Percentiles rank a stretch among this genome's conserved stretches.
Conservation (phyloP, 768 basidiomycete species). For the Asterophora lycoperdoides region DNA sequence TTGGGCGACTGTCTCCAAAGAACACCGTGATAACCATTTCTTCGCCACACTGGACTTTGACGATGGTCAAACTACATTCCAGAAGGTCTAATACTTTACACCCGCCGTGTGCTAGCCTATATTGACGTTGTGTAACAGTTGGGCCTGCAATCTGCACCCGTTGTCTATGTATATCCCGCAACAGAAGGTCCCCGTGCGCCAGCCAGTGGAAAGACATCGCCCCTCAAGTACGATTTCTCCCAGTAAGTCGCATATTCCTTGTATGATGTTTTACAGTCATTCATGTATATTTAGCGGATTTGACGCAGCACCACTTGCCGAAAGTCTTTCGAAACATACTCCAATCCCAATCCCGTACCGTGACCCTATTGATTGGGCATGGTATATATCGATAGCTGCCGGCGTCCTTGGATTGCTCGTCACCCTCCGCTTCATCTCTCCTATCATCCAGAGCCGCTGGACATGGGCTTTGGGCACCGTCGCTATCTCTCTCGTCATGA, state of each 20-base stretch:
- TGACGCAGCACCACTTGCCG: conserved; percentile 70
- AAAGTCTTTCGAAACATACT: conserved; percentile 69
- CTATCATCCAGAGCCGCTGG: conserved; percentile 71
- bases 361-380: conserved; percentile 71
- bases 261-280: background rate
- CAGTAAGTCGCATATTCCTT: conserved; percentile 42
- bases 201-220: conserved; percentile 49
- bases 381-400: conserved; percentile 42
- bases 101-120: background rate
- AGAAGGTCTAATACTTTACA: conserved; percentile 50
- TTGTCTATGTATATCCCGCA: conserved; percentile 73
- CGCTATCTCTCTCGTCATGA: conserved; percentile 74
- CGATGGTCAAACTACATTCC: conserved; percentile 69
- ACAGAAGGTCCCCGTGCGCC: conserved; percentile 63
- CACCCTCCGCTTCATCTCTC: conserved; percentile 54
- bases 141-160: conserved; percentile 78
- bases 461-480: conserved; percentile 65
- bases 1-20: conserved; percentile 63
- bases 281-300: conserved; percentile 59
- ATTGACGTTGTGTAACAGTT: conserved; percentile 44
- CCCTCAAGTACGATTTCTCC: conserved; percentile 74
- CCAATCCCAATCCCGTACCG: conserved; percentile 80
- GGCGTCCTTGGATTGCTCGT: conserved; percentile 46
- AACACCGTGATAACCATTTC: conserved; percentile 78
- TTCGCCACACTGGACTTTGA: conserved; percentile 92